Evolutionary conservation across 768 basidiomycete species (phyloP).

Genomic region (Sistotremastrum suecicum): DNA sequence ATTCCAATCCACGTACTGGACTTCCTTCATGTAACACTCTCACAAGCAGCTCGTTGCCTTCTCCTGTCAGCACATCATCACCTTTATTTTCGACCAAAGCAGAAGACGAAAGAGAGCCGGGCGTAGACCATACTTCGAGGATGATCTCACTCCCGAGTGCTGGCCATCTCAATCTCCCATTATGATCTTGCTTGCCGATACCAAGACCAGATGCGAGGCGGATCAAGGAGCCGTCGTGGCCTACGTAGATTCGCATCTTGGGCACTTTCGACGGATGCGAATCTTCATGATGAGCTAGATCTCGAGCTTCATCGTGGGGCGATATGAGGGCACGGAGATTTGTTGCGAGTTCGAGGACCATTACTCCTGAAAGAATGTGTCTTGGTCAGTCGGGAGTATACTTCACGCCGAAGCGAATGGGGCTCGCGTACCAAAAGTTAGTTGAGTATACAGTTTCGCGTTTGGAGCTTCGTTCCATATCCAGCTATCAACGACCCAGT

Average conservation of each 20-base stretch:
- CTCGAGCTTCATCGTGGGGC: slow-evolving; percentile 13
- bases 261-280: slow-evolving; percentile 3
- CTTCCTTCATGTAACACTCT: slow-evolving; percentile 32
- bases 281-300: too few relatives aligned
- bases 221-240: slow-evolving; percentile 35
- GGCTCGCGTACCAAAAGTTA: slow-evolving; percentile 26
- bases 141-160: slow-evolving; percentile 15
- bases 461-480: slow-evolving; percentile 35
- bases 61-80: too few relatives aligned
- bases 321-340: slow-evolving; percentile 23
- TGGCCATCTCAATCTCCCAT: slow-evolving; percentile 22
- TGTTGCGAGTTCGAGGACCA: slow-evolving; percentile 29
- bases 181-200: slow-evolving; percentile 15
- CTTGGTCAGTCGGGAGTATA: not conserved
- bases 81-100: too few relatives aligned
- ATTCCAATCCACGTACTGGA: slow-evolving; percentile 21
- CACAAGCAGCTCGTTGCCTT: too few relatives aligned
- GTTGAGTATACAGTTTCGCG: slow-evolving; percentile 26
- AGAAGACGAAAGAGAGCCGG: too few relatives aligned
- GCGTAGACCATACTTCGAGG: slow-evolving; percentile 2
- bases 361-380: slow-evolving; percentile 21
- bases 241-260: slow-evolving; percentile 29
- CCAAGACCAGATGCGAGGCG: slow-evolving; percentile 28
- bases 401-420: not conserved
- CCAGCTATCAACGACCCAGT: slow-evolving; percentile 19